Evolutionary conservation across 2,329 filamentous ascomycete genomes (phyloP).

Genomic region (Onygena corvina): DNA sequence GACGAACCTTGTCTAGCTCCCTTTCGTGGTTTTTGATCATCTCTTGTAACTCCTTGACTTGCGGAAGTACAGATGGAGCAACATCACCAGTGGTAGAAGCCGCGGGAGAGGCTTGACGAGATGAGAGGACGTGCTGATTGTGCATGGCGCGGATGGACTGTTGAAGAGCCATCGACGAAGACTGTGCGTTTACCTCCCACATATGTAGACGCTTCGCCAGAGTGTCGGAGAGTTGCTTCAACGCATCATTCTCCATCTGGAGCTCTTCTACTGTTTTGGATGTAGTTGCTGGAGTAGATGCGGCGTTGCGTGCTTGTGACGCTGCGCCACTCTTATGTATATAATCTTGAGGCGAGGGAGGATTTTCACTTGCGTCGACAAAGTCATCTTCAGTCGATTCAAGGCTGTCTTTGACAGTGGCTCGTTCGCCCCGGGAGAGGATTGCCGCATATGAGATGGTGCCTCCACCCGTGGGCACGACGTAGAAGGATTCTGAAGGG

Average conservation of each 20-base stretch:
- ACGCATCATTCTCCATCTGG: constrained; percentile 70
- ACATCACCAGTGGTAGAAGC: constrained; percentile 17
- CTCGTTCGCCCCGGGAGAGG: constrained; percentile 44
- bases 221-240: constrained; percentile 76
- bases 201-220: constrained; percentile 77
- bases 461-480: constrained; percentile 82
- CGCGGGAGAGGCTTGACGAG: constrained; percentile 22
- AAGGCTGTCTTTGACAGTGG: constrained; percentile 34
- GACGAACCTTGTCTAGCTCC: constrained; percentile 51
- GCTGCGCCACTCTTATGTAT: constrained; percentile 15
- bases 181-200: constrained; percentile 86
- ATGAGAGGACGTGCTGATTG: constrained; percentile 24
- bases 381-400: constrained; percentile 74
- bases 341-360: constrained; percentile 35
- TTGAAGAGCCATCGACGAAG: constrained; percentile 69
- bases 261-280: constrained; percentile 74
- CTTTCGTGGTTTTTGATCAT: constrained; percentile 46
- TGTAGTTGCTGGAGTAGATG: constrained; percentile 19
- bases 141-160: constrained; percentile 56
- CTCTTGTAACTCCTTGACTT: constrained; percentile 56
- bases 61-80: constrained; percentile 25
- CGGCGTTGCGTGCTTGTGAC: constrained; percentile 5
- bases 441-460: constrained; percentile 91
- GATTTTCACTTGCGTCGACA: constrained; percentile 69
- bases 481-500: constrained; percentile 65